Percentiles rank a stretch among this genome's conserved stretches.
phyloP scores from a whole-genome alignment of 768 basidiomycete species.

The Russula griseocarnosa region DNA sequence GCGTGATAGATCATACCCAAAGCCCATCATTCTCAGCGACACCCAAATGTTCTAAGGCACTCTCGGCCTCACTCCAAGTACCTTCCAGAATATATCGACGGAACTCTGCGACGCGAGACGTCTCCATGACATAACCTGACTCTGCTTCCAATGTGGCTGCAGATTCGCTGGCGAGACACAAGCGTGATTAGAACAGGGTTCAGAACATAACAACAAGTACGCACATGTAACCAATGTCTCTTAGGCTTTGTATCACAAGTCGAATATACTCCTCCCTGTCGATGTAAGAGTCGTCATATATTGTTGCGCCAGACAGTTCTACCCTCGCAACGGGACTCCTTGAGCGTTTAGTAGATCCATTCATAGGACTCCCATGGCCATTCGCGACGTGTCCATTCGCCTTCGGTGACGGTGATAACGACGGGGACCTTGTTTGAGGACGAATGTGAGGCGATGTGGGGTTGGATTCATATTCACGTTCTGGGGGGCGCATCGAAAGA shows the following conservation, averaged over 20 bases:
- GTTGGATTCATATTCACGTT: constrained; percentile 25
- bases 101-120: constrained; percentile 72
- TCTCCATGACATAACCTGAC: constrained; percentile 86
- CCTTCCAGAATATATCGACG: constrained; percentile 75
- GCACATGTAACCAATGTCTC: constrained; percentile 74
- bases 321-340: constrained; percentile 54
- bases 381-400: constrained; percentile 28
- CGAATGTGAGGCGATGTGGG: constrained; percentile 20
- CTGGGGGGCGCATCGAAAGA: constrained; percentile 27
- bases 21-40: constrained; percentile 63
- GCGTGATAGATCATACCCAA: constrained; percentile 47
- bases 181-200: constrained; percentile 21
- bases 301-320: constrained; percentile 61
- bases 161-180: constrained; percentile 58
- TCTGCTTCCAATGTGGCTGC: constrained; percentile 87
- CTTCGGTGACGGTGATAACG: constrained; percentile 23
- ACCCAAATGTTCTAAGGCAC: constrained; percentile 61
- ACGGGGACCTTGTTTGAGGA: constrained; percentile 22
- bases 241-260: constrained; percentile 80
- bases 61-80: constrained; percentile 75
- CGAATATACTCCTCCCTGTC: constrained; percentile 90
- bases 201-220: constrained; percentile 20
- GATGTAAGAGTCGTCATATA: constrained; percentile 75
- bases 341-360: constrained; percentile 50
- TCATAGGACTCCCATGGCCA: constrained; percentile 35